phyloP scores from a whole-genome alignment of 768 basidiomycete genomes.

The Tylopilus vinaceipallidus region DNA sequence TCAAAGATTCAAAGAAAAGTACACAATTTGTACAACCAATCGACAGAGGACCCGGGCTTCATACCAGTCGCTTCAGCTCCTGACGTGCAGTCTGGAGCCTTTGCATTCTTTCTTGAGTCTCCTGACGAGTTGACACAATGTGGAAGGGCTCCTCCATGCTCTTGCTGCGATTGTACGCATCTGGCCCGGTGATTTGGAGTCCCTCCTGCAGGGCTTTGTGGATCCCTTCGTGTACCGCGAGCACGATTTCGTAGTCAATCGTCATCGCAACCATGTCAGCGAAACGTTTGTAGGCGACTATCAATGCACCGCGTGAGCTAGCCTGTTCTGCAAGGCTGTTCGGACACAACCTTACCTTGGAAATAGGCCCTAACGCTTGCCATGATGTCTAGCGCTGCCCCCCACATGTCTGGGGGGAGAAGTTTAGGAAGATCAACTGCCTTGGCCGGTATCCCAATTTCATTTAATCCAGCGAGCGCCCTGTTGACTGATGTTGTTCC shows the following conservation, averaged over 20 bases:
- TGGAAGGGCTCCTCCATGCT: slow-evolving; percentile 49
- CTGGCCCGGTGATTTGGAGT: slow-evolving; percentile 49
- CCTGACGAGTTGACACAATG: slow-evolving; percentile 44
- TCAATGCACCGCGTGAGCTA: not conserved
- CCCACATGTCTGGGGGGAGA: slow-evolving; percentile 49
- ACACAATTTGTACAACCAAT: no score
- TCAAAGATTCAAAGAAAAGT: no score
- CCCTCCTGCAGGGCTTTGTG: slow-evolving; percentile 44
- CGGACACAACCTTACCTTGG: slow-evolving; percentile 54
- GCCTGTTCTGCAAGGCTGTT: not conserved
- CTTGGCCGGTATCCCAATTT: slow-evolving; percentile 32
- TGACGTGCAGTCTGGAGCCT: slow-evolving; percentile 45
- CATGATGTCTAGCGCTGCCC: slow-evolving; percentile 63
- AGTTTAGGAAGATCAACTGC: slow-evolving; percentile 48
- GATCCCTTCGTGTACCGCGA: slow-evolving; percentile 47
- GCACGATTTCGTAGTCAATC: slow-evolving; percentile 40
- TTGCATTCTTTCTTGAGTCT: slow-evolving; percentile 49
- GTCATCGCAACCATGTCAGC: slow-evolving; percentile 42
- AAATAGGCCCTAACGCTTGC: slow-evolving; percentile 72
- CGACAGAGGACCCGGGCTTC: no score
- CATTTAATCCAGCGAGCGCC: slow-evolving; percentile 17
- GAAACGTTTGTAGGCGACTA: slow-evolving; percentile 50
- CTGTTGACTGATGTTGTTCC: slow-evolving; percentile 31
- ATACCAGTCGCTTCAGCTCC: slow-evolving; percentile 33
- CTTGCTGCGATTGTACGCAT: slow-evolving; percentile 46